Evolutionary conservation across 75 land plant genomes (phyloP).

Genomic region (Picea glauca): DNA sequence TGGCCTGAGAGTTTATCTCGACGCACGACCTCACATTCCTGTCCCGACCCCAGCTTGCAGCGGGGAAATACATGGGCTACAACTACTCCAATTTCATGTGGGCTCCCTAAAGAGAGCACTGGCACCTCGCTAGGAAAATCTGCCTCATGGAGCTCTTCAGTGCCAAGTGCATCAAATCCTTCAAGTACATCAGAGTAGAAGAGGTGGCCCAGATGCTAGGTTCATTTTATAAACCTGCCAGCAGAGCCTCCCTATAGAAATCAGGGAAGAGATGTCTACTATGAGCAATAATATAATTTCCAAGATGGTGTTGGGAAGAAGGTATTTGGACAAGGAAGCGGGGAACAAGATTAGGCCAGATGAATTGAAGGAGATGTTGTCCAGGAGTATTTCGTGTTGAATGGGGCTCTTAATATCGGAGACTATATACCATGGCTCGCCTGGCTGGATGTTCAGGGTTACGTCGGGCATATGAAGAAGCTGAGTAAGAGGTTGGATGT

Average conservation of each 20-base stretch:
- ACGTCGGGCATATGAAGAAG: constrained; percentile 42
- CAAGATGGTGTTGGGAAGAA: constrained; percentile 47
- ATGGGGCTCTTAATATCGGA: constrained; percentile 44
- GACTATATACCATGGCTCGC: constrained; percentile 47
- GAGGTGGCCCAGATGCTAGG: background rate
- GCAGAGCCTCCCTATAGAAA: background rate
- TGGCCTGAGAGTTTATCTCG: constrained; percentile 13
- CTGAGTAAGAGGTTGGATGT: constrained; percentile 7
- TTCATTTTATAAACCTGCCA: background rate
- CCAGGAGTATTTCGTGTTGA: constrained; percentile 48
- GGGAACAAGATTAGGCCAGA: constrained; percentile 17
- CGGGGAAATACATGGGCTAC: background rate
- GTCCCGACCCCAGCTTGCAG: background rate
- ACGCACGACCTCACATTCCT: constrained; percentile 15
- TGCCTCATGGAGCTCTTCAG: constrained; percentile 27
- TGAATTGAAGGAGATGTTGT: constrained; percentile 44
- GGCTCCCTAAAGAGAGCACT: constrained; percentile 18
- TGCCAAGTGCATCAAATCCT: constrained; percentile 12
- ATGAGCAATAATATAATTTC: constrained; percentile 44
- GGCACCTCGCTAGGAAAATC: constrained; percentile 18
- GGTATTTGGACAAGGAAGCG: constrained; percentile 14
- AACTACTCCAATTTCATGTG: constrained; percentile 6
- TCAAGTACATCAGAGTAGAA: background rate
- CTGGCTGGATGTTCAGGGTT: constrained; percentile 46
- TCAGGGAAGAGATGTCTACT: constrained; percentile 28